Base-by-base conservation (phyloP, 2,329 filamentous ascomycete genomes). In the Fusarium denticulatum region DNA sequence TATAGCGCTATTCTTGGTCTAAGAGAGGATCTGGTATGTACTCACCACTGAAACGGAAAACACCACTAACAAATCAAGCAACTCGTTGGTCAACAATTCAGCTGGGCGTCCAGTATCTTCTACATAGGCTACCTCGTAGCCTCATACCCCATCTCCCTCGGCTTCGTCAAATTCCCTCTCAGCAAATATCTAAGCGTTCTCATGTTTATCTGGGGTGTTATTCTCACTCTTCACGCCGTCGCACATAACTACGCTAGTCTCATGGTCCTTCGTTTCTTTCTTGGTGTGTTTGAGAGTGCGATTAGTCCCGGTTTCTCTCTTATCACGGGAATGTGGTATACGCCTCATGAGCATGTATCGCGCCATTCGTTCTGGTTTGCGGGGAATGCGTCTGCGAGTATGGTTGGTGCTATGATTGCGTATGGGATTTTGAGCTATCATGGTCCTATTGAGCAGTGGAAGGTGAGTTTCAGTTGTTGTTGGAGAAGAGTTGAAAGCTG, bases 41-140 rank as follows among this genome's bases (percentile, higher is more conserved):
- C 2, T 10, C 6, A 16, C 3, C 11, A 14, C 2, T 1, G 5
- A 22, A 22, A 45, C 2, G 10, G 26, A 12, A 18, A 3, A 6
- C 2, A 20, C 18, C 3, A n/a, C 36, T 36, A 24, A 66, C 28
- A 6, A 34, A 0, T 4, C 0, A 10, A 66, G 63, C 11, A 60
- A 22, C 62, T 67, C 6, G 52, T 67, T 2, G 64, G 64, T 1
- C 64, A 67, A 1, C 62, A 67, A 40, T 67, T 67, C 34, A 67
- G 62, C 18, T 67, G 64, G 64, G 62, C 64, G 1, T 67, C 64
- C 0, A 67, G 62, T 1, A 65, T 67, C 9, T 67, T 67, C 32
- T 67, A 67, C 39, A 67, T 67, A 40, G 62, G 64, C 10, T 67
- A 67, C 16, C 64, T 67, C 20, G 64, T 67, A 2, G 64, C 64